phyloP scores from a whole-genome alignment of 2,329 filamentous ascomycete species.

The Blastomyces percursus region DNA sequence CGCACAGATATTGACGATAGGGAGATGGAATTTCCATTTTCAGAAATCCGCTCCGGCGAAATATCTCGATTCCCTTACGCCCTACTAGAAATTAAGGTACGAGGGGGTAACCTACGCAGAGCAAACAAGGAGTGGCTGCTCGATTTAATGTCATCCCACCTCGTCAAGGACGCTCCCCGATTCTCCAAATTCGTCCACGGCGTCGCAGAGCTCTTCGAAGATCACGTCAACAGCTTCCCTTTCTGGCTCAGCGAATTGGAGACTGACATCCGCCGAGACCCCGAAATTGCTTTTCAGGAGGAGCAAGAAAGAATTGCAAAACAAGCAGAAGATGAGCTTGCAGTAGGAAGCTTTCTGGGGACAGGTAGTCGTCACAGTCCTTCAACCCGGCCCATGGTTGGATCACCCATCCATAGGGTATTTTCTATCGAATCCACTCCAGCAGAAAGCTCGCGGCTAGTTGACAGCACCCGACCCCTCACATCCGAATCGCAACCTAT shows the following conservation, averaged over 20 bases:
- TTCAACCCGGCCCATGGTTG: constrained; percentile 20
- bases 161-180: constrained; percentile 76
- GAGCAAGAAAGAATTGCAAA: constrained; percentile 76
- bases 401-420: constrained; percentile 25
- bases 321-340: constrained; percentile 74
- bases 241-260: constrained; percentile 94
- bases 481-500: background rate
- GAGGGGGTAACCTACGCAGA: constrained; percentile 37
- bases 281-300: constrained; percentile 78
- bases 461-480: background rate
- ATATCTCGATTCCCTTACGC: constrained; percentile 84
- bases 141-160: constrained; percentile 83
- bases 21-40: constrained; percentile 78
- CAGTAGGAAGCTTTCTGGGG: constrained; percentile 77
- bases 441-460: constrained; percentile 2
- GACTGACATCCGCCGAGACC: constrained; percentile 86
- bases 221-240: constrained; percentile 89
- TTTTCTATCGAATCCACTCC: constrained; percentile 19
- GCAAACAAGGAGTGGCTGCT: constrained; percentile 77
- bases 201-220: constrained; percentile 81
- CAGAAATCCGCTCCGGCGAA: constrained; percentile 77
- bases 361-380: constrained; percentile 39
- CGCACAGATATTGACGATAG: constrained; percentile 75
- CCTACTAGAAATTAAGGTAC: constrained; percentile 84
- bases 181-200: constrained; percentile 98